A percentile compares a stretch with the other conserved stretches of the same genome.
phyloP scores from a whole-genome alignment of 768 basidiomycete genomes.

The Trametes elegans region DNA sequence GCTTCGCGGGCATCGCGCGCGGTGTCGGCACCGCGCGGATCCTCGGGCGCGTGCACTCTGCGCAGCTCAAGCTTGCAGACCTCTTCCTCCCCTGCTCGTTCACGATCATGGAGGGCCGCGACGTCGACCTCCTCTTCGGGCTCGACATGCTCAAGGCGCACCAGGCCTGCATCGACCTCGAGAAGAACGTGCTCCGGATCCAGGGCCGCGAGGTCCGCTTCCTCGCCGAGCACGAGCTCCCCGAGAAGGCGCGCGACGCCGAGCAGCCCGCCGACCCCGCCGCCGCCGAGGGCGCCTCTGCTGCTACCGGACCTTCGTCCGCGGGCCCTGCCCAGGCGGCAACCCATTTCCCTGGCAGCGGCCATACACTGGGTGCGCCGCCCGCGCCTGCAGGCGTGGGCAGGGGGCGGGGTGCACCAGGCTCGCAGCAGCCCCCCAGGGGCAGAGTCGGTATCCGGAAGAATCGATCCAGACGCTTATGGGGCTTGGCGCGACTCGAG shows the following conservation, averaged over 20 bases:
- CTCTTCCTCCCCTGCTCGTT: conserved; percentile 87
- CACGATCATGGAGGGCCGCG: conserved; percentile 94
- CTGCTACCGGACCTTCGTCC: conserved; percentile 9
- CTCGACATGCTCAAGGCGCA: conserved; percentile 99
- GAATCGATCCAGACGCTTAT: conserved; percentile 61
- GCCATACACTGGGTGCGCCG: conserved; percentile 54
- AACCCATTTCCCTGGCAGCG: conserved; percentile 64
- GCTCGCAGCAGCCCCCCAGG: conserved; percentile 22
- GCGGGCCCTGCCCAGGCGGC: conserved; percentile 19
- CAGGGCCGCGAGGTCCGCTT: conserved; percentile 87
- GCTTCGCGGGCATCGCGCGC: conserved; percentile 85
- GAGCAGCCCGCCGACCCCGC: conserved; percentile 26
- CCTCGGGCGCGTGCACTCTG: conserved; percentile 90
- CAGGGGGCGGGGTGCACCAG: conserved; percentile 21
- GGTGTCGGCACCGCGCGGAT: conserved; percentile 96
- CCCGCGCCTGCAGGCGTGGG: conserved; percentile 32
- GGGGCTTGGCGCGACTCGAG: conserved; percentile 73
- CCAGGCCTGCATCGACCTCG: conserved; percentile 93
- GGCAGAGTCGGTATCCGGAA: conserved; percentile 49
- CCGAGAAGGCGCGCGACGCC: conserved; percentile 64
- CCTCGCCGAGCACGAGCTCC: conserved; percentile 92
- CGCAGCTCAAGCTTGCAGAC: conserved; percentile 86
- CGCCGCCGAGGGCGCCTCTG: conserved; percentile 27
- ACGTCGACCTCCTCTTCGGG: conserved; percentile 94
- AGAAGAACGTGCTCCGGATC: conserved; percentile 88